phyloP scores from a whole-genome alignment of 345 rosid genomes.

The Lepidium didymum region DNA sequence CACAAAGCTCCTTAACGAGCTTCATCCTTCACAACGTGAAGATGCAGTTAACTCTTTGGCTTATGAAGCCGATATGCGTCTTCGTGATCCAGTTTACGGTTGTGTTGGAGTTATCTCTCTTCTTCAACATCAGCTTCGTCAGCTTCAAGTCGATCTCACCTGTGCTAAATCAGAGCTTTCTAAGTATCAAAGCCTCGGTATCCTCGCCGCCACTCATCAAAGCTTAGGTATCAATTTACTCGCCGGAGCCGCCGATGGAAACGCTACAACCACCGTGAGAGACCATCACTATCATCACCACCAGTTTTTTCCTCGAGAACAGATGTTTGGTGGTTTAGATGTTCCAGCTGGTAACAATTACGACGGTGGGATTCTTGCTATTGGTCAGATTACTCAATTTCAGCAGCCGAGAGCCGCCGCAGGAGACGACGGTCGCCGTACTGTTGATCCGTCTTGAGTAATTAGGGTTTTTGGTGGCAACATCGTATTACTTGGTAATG shows the following conservation, averaged over 20 bases:
- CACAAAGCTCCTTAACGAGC: constrained; percentile 55
- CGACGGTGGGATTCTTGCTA: constrained; percentile 59
- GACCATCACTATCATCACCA: constrained; percentile 54
- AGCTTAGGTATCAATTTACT: constrained; percentile 59
- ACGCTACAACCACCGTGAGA: constrained; percentile 27
- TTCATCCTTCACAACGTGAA: constrained; percentile 44
- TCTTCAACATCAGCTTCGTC: constrained; percentile 62
- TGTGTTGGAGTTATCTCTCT: constrained; percentile 75
- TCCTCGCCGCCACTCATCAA: constrained; percentile 56
- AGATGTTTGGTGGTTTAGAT: constrained; percentile 59
- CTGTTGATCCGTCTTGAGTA: constrained; percentile 73
- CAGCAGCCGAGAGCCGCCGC: constrained; percentile 78
- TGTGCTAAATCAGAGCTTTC: constrained; percentile 56
- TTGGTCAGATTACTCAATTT: constrained; percentile 74
- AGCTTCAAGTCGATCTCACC: constrained; percentile 48
- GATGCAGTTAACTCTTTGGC: constrained; percentile 71
- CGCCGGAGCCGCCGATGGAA: constrained; percentile 31
- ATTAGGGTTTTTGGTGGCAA: constrained; percentile 25
- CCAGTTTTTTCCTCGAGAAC: constrained; percentile 70
- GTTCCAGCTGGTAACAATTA: constrained; percentile 37
- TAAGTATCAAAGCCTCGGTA: constrained; percentile 49
- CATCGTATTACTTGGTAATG: constrained; percentile 9
- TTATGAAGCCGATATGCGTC: constrained; percentile 74
- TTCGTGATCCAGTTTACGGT: constrained; percentile 84
- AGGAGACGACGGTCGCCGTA: constrained; percentile 72